Evolutionary conservation across 1,139 yeast genomes (phyloP).

Genomic region (Saccharomyces hybrid): DNA sequence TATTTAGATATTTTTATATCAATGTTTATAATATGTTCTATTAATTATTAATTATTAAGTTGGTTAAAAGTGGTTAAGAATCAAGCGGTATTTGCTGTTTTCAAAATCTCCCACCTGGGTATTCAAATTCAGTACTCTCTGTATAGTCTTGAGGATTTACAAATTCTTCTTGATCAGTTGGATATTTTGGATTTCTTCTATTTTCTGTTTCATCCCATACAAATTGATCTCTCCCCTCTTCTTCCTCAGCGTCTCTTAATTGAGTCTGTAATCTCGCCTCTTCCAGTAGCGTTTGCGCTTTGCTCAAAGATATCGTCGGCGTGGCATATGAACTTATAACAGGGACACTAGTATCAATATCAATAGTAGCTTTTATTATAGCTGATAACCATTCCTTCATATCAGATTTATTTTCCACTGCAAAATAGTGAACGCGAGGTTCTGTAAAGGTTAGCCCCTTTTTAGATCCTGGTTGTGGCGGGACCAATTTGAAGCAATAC

Average conservation of each 20-base stretch:
- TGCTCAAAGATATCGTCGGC: conserved; percentile 79
- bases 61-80: not conserved
- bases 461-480: conserved; percentile 96
- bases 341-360: conserved; percentile 85
- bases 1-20: not conserved
- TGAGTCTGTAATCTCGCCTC: conserved; percentile 70
- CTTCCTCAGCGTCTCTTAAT: conserved; percentile 40
- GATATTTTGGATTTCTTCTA: conserved; percentile 4
- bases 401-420: conserved; percentile 83
- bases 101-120: not conserved
- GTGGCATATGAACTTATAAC: conserved; percentile 88
- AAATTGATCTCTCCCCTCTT: conserved; percentile 16
- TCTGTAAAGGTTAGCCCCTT: conserved; percentile 94
- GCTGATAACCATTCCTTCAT: conserved; percentile 95
- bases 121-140: not conserved
- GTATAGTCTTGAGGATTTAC: not conserved
- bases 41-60: not conserved
- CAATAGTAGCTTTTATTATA: conserved; percentile 90
- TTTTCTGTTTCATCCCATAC: conserved; percentile 16
- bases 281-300: conserved; percentile 78
- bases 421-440: conserved; percentile 91
- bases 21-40: not conserved
- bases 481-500: conserved; percentile 83
- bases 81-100: not conserved
- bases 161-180: not conserved